Base-by-base conservation (phyloP, 2,329 filamentous ascomycete genomes). In the Paraphaeosphaeria sporulosa region DNA sequence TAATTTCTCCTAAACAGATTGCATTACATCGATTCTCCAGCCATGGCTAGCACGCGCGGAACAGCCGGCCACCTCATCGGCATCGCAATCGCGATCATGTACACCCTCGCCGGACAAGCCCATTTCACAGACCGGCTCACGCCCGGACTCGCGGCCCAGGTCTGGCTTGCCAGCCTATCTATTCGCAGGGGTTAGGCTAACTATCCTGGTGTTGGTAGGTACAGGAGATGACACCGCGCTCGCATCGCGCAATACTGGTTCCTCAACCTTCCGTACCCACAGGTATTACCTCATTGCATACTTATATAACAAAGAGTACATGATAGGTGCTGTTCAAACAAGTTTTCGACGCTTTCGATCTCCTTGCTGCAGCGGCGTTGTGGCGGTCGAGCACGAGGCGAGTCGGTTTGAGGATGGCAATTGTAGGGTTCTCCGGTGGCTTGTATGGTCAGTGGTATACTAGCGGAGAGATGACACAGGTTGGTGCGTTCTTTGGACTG, bases 81-180 rank as follows among this genome's bases (percentile, higher is more conserved):
- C n/a, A 27, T 50, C 17, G 30, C 32, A n/a, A n/a, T n/a, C n/a
- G 48, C 48, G 30, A 21, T 36, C n/a, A 17, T 50, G 30, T 36
- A 36, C 17, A 36, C 30, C 32, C 13, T 36, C 8, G 48, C 48
- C 27, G 27, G 30, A 15, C 48, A 50, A 21, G 48, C 48, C 30
- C 48, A 38, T 21, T 50, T 50, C 48, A 50, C 48, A 15, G n/a
- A 34, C 19, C 48, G 48, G 17, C 38, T 50, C 32, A 38, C 48
- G 7, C 48, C 30, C 17, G 19, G n/a, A 7, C 19, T 50, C 17
- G 48, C 48, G 5, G 48, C 27, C 4, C 27, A 36, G n/a, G 30
- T 50, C 27, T 5, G 8, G 1, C 44, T 27, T 17, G 15, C 5
- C 12, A 25, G 10, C 2, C 21, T 25, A 15, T 1, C 7, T 10